phyloP scores from a whole-genome alignment of 2,329 filamentous ascomycete species.

The Anthostomella pinea region DNA sequence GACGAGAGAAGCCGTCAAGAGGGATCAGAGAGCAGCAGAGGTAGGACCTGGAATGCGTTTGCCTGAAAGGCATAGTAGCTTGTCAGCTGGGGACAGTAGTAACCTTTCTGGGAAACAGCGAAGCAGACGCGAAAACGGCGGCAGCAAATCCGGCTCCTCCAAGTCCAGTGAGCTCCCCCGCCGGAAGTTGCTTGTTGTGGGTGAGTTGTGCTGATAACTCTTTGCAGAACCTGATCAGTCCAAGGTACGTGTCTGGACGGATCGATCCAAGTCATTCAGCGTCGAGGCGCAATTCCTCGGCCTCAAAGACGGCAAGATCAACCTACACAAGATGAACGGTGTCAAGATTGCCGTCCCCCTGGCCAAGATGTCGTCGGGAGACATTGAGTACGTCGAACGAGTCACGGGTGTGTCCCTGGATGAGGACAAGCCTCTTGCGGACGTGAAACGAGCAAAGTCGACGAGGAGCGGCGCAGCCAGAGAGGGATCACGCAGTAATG shows the following conservation, averaged over 20 bases:
- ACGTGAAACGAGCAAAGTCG: constrained; percentile 62
- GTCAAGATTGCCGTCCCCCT: constrained; percentile 98
- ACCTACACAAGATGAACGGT: constrained; percentile 95
- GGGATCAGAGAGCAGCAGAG: constrained; percentile 64
- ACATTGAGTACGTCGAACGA: constrained; percentile 91
- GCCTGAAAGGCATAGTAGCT: constrained; percentile 76
- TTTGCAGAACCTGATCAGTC: constrained; percentile 71
- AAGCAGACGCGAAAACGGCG: constrained; percentile 65
- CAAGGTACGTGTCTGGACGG: constrained; percentile 90
- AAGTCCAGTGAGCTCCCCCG: constrained; percentile 69
- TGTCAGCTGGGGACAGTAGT: constrained; percentile 64
- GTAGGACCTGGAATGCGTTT: constrained; percentile 76
- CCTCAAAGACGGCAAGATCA: constrained; percentile 92
- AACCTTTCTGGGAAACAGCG: constrained; percentile 70
- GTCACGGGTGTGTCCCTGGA: constrained; percentile 86
- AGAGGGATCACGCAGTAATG: constrained; percentile 33
- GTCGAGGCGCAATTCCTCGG: constrained; percentile 96
- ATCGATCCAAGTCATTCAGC: constrained; percentile 92
- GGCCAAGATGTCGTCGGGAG: constrained; percentile 90
- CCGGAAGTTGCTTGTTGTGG: not conserved
- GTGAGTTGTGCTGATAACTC: constrained; percentile 14
- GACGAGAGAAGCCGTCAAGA: constrained; percentile 74
- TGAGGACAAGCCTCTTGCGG: constrained; percentile 89
- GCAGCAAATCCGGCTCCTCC: constrained; percentile 48
- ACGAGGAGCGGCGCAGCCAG: constrained; percentile 29